Evolutionary conservation across 2,329 filamentous ascomycete genomes (phyloP).

Genomic region (Pyricularia sp.): DNA sequence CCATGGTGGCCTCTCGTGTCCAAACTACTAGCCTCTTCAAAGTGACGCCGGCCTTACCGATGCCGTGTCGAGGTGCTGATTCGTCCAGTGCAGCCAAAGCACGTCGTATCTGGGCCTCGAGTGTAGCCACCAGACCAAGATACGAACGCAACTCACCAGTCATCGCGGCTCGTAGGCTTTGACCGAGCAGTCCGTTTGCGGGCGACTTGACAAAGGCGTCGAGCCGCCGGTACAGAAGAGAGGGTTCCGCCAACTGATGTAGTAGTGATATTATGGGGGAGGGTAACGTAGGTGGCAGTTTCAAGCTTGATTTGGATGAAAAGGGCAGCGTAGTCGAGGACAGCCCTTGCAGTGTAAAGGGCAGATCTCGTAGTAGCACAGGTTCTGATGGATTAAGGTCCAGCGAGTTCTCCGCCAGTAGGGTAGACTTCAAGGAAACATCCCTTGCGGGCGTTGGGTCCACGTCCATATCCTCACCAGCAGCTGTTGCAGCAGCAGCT

Average conservation of each 20-base stretch:
- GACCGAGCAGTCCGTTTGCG: conserved; percentile 73
- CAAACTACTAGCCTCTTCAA: conserved; percentile 92
- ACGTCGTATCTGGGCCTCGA: conserved; percentile 83
- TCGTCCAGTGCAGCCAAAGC: conserved; percentile 66
- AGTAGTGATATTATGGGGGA: conserved; percentile 75
- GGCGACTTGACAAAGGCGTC: conserved; percentile 70
- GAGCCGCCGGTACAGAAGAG: conserved; percentile 74
- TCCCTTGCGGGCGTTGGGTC: conserved; percentile 27
- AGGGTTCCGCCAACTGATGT: conserved; percentile 83
- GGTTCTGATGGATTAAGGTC: conserved; percentile 51
- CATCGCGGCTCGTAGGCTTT: conserved; percentile 83
- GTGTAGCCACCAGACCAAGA: conserved; percentile 74
- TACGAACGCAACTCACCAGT: conserved; percentile 78
- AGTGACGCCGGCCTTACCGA: conserved; percentile 81
- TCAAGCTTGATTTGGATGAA: conserved; percentile 52
- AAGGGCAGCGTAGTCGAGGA: conserved; percentile 80
- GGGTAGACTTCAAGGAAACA: conserved; percentile 42
- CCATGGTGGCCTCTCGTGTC: conserved; percentile 96
- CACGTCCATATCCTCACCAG: conserved; percentile 11
- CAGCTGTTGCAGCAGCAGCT: conserved; percentile 2
- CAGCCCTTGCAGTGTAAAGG: conserved; percentile 84
- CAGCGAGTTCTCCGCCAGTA: conserved; percentile 42
- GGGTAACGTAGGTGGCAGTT: conserved; percentile 66
- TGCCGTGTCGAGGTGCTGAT: conserved; percentile 50
- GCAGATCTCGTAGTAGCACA: conserved; percentile 62